These are phyloP conservation scores for Buxus sempervirens DNA, from an alignment of 164 flowering plant genomes.

Conservation along the genomic window DNA sequence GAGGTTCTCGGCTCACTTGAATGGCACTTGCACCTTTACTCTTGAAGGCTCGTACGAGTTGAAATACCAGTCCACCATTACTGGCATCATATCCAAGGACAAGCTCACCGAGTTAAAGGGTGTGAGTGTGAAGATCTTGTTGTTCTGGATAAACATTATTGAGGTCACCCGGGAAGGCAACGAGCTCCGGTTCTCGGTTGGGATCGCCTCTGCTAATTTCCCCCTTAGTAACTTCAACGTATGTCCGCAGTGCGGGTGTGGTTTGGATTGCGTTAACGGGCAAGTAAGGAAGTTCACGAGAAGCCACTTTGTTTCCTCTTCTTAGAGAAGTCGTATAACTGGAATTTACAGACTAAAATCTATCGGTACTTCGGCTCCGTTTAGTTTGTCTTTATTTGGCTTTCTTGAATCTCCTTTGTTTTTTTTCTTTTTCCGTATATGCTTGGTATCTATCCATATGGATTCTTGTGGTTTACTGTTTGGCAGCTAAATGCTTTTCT, in stretches of 20 bases:
- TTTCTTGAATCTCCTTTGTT: background rate
- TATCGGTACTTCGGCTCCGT: too few relatives aligned
- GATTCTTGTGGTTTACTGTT: background rate
- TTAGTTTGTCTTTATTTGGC: background rate
- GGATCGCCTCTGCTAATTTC: conserved; percentile 42
- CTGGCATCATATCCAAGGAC: conserved; percentile 35
- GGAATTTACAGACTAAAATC: background rate
- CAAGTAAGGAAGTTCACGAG: background rate
- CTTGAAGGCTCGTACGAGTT: conserved; percentile 46
- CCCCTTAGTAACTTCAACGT: conserved; percentile 36
- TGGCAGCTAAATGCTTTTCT: background rate
- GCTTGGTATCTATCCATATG: too few relatives aligned
- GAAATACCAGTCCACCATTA: conserved; percentile 38
- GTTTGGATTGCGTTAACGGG: conserved; percentile 27
- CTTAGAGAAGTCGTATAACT: conserved; percentile 3
- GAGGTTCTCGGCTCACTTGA: conserved; percentile 15
- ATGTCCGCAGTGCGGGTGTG: conserved; percentile 49
- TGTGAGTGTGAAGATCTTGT: conserved; percentile 42
- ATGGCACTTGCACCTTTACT: conserved; percentile 27
- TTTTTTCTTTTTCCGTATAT: too few relatives aligned
- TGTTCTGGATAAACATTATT: conserved; percentile 45
- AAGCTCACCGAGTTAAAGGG: conserved; percentile 41
- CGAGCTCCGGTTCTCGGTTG: conserved; percentile 38
- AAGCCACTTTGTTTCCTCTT: background rate
- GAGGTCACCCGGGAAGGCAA: conserved; percentile 37